These are phyloP conservation scores for Castanospermum australe DNA, from an alignment of 306 rosid species.

Conservation along the genomic window DNA sequence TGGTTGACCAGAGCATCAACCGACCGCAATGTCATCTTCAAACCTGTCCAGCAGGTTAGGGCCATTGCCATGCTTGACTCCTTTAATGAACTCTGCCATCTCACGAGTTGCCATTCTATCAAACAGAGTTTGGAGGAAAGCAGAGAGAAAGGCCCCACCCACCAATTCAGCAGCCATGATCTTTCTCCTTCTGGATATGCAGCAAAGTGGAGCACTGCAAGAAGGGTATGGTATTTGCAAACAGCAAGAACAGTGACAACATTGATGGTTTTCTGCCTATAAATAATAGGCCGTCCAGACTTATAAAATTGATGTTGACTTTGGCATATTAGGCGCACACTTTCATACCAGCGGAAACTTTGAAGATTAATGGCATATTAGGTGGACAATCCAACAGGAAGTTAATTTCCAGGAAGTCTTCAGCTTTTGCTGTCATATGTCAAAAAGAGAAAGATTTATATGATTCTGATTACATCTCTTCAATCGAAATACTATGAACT, in stretches of 20 bases:
- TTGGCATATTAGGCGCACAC: too few species aligned
- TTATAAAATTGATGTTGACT: too few species aligned
- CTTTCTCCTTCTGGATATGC: neutral
- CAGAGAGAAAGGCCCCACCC: constrained; percentile 24
- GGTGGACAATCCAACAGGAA: too few species aligned
- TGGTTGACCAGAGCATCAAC: neutral
- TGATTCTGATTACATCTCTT: too few species aligned
- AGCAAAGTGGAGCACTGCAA: neutral
- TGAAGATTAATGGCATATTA: too few species aligned
- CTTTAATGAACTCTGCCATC: neutral
- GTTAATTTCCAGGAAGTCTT: too few species aligned
- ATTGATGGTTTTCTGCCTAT: too few species aligned
- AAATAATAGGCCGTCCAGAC: too few species aligned
- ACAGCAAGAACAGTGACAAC: neutral
- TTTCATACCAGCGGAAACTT: too few species aligned
- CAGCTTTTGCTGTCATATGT: too few species aligned
- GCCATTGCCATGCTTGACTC: neutral
- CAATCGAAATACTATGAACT: too few species aligned
- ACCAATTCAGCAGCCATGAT: neutral
- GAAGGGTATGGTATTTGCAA: neutral
- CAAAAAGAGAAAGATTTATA: too few species aligned
- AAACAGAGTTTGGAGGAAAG: constrained; percentile 7
- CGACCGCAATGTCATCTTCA: neutral
- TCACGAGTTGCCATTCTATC: neutral
- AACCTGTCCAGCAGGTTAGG: neutral